Conservation (phyloP, 2,329 filamentous ascomycete genomes). For the Verticillium tricorpus region DNA sequence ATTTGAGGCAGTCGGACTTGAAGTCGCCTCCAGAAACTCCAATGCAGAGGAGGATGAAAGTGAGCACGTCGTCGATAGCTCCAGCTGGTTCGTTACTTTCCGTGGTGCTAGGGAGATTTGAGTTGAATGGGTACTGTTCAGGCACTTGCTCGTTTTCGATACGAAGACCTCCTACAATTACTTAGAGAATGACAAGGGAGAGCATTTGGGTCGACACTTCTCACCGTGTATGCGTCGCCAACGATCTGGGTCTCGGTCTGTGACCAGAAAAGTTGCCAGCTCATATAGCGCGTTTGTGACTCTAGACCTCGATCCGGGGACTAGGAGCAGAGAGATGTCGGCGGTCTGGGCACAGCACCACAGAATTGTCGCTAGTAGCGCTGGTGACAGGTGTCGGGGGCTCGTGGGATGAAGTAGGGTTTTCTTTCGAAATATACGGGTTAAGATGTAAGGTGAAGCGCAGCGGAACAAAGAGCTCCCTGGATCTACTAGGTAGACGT, state of each 20-base stretch:
- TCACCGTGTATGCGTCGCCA: conserved; percentile 30
- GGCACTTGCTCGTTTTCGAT: conserved; percentile 25
- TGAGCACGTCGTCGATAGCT: conserved; percentile 37
- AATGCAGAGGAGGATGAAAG: conserved; percentile 38
- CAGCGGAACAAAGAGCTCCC: conserved; percentile 37
- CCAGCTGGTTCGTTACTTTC: conserved; percentile 28
- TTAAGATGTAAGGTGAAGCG: conserved; percentile 43
- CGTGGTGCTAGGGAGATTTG: conserved; percentile 22
- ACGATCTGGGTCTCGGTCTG: conserved; percentile 29
- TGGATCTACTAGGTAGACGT: conserved; percentile 41
- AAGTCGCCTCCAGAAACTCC: conserved; percentile 42
- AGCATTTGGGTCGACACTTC: neutral
- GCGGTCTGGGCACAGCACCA: conserved; percentile 44
- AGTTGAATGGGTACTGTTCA: conserved; percentile 15
- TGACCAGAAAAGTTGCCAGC: conserved; percentile 27
- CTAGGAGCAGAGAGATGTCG: conserved; percentile 35
- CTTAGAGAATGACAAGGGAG: too few relatives aligned
- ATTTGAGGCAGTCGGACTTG: conserved; percentile 42
- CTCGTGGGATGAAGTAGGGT: conserved; percentile 34
- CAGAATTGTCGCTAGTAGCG: conserved; percentile 40
- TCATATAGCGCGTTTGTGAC: conserved; percentile 33
- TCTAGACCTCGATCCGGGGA: conserved; percentile 33
- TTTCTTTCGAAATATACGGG: conserved; percentile 38
- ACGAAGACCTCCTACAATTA: conserved; percentile 22
- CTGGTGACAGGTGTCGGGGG: conserved; percentile 36